phyloP scores from a whole-genome alignment of 345 rosid species.

The Noccaea bulbosa region DNA sequence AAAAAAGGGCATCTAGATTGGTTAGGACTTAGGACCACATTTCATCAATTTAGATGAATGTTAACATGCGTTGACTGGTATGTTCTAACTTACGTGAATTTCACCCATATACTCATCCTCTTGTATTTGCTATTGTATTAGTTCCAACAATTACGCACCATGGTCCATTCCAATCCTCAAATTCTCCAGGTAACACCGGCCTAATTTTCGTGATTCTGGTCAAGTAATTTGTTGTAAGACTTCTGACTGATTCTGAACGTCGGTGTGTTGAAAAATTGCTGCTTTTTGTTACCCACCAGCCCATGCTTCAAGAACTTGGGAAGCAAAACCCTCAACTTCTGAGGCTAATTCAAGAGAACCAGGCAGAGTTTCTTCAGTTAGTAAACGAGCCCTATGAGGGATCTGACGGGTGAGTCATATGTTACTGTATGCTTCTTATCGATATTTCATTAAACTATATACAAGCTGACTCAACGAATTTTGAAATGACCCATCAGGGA shows the following conservation, averaged over 20 bases:
- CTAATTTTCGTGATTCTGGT: background rate
- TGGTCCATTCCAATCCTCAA: slow-evolving; percentile 98
- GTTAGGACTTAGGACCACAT: slow-evolving; percentile 9
- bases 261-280: slow-evolving; percentile 31
- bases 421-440: slow-evolving; percentile 14
- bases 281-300: slow-evolving; percentile 58
- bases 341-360: slow-evolving; percentile 89
- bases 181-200: slow-evolving; percentile 71
- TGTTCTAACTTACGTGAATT: slow-evolving; percentile 5
- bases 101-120: slow-evolving; percentile 17
- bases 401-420: slow-evolving; percentile 81
- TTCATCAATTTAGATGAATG: slow-evolving; percentile 1
- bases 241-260: background rate
- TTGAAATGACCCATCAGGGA: slow-evolving; percentile 35
- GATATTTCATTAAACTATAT: background rate
- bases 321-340: slow-evolving; percentile 96
- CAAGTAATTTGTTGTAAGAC: slow-evolving; percentile 3
- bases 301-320: slow-evolving; percentile 99
- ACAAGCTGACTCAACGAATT: slow-evolving; percentile 18
- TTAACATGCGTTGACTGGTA: slow-evolving; percentile 19
- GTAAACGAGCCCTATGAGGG: slow-evolving; percentile 94
- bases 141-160: slow-evolving; percentile 92
- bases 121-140: slow-evolving; percentile 40
- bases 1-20: slow-evolving; percentile 14
- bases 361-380: slow-evolving; percentile 89